These are phyloP conservation scores for Pseudogymnoascus sp. DNA, from an alignment of 2,329 filamentous ascomycete genomes.

Conservation along the genomic window DNA sequence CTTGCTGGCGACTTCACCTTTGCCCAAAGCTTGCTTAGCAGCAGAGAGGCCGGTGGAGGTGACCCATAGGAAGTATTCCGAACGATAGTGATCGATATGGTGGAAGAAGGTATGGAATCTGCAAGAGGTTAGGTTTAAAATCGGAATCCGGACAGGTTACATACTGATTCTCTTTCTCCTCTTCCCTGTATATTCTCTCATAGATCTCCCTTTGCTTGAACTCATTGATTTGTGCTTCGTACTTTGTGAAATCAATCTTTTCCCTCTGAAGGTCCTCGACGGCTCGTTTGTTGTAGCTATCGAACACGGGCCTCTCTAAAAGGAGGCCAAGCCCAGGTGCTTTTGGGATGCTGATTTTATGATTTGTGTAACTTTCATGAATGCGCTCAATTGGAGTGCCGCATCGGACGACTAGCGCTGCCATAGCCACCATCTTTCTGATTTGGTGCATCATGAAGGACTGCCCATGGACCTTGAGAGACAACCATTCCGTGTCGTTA, in stretches of 20 bases:
- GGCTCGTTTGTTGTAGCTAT: slow-evolving; percentile 74
- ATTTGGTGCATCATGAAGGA: slow-evolving; percentile 99
- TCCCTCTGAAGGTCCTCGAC: slow-evolving; percentile 55
- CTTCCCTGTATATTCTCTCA: slow-evolving; percentile 79
- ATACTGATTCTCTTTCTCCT: slow-evolving; percentile 80
- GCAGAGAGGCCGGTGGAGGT: slow-evolving; percentile 61
- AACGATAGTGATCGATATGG: slow-evolving; percentile 68
- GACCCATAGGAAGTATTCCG: slow-evolving; percentile 66
- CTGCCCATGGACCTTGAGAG: slow-evolving; percentile 91
- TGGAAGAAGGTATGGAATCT: slow-evolving; percentile 74
- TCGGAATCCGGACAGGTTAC: slow-evolving; percentile 27
- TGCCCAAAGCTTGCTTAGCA: slow-evolving; percentile 42
- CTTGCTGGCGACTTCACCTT: slow-evolving; percentile 28
- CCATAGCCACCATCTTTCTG: slow-evolving; percentile 97
- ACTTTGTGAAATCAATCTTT: slow-evolving; percentile 70
- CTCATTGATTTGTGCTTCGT: slow-evolving; percentile 68
- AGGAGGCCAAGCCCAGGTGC: slow-evolving; percentile 82
- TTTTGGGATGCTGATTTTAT: slow-evolving; percentile 83
- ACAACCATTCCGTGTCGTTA: slow-evolving; percentile 90
- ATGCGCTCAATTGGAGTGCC: slow-evolving; percentile 69
- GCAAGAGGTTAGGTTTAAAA: slow-evolving; percentile 16
- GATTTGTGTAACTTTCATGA: slow-evolving; percentile 61
- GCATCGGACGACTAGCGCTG: slow-evolving; percentile 73
- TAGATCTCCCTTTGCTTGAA: slow-evolving; percentile 96
- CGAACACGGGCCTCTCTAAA: slow-evolving; percentile 86